A percentile compares a stretch with the other conserved stretches of the same genome.
Conservation (phyloP, 192 early-diverging fungal species). For the Coemansia sp. region DNA sequence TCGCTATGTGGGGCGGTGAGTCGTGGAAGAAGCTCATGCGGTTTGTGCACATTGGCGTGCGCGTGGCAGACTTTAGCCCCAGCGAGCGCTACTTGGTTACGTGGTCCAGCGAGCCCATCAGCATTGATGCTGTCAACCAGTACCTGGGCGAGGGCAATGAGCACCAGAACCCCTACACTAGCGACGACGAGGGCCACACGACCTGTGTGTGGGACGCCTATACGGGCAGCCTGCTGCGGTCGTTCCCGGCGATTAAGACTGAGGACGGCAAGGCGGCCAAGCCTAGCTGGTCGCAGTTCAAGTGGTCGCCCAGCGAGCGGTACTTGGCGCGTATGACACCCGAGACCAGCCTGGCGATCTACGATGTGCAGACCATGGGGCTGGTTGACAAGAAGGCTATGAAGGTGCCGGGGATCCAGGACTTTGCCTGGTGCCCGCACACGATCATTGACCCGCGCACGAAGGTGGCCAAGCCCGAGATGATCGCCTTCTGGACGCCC, state of each 20-base stretch:
- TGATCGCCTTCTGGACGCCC: constrained; percentile 94
- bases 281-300: constrained; percentile 88
- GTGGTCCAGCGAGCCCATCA: constrained; percentile 84
- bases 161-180: constrained; percentile 67
- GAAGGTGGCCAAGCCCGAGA: constrained; percentile 52
- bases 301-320: constrained; percentile 92
- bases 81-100: constrained; percentile 93
- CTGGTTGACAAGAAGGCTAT: constrained; percentile 91
- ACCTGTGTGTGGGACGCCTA: constrained; percentile 88
- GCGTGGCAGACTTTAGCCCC: constrained; percentile 89
- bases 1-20: constrained; percentile 94
- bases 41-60: constrained; percentile 88
- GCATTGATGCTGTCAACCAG: constrained; percentile 51
- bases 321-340: constrained; percentile 89
- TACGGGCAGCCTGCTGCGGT: constrained; percentile 82
- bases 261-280: constrained; percentile 55
- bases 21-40: constrained; percentile 88
- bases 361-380: constrained; percentile 93
- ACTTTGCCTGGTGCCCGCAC: constrained; percentile 76
- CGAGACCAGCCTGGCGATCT: constrained; percentile 75
- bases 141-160: constrained; percentile 55
- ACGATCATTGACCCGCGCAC: constrained; percentile 38
- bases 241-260: constrained; percentile 65
- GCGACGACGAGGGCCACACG: constrained; percentile 71
- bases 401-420: constrained; percentile 75